phyloP scores from a whole-genome alignment of 1,139 yeast species.

The Taiozyma onychis region DNA sequence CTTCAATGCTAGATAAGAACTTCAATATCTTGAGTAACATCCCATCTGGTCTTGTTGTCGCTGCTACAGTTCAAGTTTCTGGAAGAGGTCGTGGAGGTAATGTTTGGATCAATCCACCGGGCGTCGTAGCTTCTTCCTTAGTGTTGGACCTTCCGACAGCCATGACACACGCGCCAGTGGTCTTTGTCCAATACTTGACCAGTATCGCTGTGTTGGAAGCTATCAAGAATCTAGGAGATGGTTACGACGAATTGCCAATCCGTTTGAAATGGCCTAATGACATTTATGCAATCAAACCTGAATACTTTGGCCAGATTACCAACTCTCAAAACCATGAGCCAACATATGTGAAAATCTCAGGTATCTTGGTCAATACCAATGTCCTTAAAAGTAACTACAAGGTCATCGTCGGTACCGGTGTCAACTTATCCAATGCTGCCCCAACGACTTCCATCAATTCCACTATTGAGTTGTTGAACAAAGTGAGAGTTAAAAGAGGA shows the following conservation, averaged over 20 bases:
- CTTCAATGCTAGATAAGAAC: slow-evolving; percentile 71
- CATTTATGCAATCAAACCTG: slow-evolving; percentile 69
- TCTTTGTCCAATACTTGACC: slow-evolving; percentile 81
- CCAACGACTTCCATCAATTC: slow-evolving; percentile 87
- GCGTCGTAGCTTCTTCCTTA: slow-evolving; percentile 80
- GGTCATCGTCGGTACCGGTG: slow-evolving; percentile 78
- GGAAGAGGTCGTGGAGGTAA: slow-evolving; percentile 97
- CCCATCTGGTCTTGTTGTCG: slow-evolving; percentile 67
- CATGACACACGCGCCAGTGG: slow-evolving; percentile 41
- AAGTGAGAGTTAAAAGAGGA: slow-evolving; percentile 37
- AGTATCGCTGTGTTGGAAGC: slow-evolving; percentile 83
- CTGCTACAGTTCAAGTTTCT: slow-evolving; percentile 65
- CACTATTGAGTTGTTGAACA: slow-evolving; percentile 57
- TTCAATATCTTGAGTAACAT: slow-evolving; percentile 47
- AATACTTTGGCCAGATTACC: slow-evolving; percentile 31
- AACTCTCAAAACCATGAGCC: slow-evolving; percentile 33
- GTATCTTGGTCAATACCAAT: slow-evolving; percentile 79
- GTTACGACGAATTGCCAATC: slow-evolving; percentile 71
- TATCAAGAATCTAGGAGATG: slow-evolving; percentile 56
- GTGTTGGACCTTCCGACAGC: slow-evolving; percentile 53
- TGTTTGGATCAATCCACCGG: slow-evolving; percentile 91
- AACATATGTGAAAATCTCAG: slow-evolving; percentile 73
- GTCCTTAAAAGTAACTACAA: slow-evolving; percentile 50
- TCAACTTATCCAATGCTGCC: slow-evolving; percentile 78
- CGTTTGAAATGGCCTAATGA: slow-evolving; percentile 97